These are phyloP conservation scores for Capsella rubella DNA, from an alignment of 441 rosid genomes.

Conservation along the genomic window DNA sequence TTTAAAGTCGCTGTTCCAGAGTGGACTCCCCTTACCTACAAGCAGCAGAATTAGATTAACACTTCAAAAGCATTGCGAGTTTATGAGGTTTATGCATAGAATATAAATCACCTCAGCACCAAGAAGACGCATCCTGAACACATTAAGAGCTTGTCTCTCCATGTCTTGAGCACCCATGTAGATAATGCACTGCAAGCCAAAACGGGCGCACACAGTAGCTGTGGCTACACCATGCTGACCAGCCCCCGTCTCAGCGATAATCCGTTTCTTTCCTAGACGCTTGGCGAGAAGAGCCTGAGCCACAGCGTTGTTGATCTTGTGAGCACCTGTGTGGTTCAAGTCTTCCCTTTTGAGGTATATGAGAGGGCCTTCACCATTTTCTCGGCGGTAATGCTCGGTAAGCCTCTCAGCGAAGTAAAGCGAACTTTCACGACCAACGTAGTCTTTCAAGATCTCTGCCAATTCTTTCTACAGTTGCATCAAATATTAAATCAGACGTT, in stretches of 20 bases:
- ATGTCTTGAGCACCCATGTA: constrained; percentile 98
- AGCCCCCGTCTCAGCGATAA: constrained; percentile 96
- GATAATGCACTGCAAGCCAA: constrained; percentile 78
- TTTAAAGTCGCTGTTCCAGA: constrained; percentile 94
- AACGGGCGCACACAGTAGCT: constrained; percentile 93
- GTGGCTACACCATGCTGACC: constrained; percentile 99
- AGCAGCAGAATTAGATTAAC: constrained; percentile 2
- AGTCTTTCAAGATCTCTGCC: constrained; percentile 78
- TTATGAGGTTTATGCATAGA: not conserved
- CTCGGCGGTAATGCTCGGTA: constrained; percentile 73
- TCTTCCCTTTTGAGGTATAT: constrained; percentile 95
- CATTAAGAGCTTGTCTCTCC: constrained; percentile 92
- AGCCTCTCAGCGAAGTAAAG: constrained; percentile 93
- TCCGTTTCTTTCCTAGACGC: constrained; percentile 77
- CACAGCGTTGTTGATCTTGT: constrained; percentile 91
- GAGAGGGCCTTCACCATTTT: constrained; percentile 81
- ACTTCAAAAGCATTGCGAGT: not conserved
- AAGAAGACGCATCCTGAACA: constrained; percentile 91
- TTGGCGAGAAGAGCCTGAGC: constrained; percentile 94
- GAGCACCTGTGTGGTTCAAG: constrained; percentile 93
- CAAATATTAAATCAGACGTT: constrained; percentile 18
- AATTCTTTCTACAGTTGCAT: constrained; percentile 66
- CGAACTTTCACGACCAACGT: constrained; percentile 93
- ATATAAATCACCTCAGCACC: constrained; percentile 72
- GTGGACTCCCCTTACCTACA: constrained; percentile 73